These are phyloP conservation scores for Aegilops longissima DNA, from an alignment of 176 grass and related monocot genomes.

Conservation along the genomic window DNA sequence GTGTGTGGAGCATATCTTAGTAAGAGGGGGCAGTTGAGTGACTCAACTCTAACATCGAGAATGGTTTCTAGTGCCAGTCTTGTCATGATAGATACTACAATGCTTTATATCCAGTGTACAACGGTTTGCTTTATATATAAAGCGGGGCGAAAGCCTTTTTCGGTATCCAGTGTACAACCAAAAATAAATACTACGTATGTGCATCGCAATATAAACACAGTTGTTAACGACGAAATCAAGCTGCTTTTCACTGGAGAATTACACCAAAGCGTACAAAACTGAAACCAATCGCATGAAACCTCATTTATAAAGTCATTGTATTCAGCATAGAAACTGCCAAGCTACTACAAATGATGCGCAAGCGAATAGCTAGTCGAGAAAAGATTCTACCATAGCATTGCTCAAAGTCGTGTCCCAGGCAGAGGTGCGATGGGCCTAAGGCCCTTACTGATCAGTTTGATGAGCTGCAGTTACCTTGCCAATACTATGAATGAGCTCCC, in stretches of 20 bases:
- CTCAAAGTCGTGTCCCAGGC: not conserved
- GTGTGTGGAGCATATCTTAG: too few relatives aligned
- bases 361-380: not conserved
- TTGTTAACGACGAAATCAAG: not conserved
- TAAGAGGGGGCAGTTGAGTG: too few relatives aligned
- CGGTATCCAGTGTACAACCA: too few relatives aligned
- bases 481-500: not conserved
- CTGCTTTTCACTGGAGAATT: not conserved
- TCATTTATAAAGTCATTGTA: not conserved
- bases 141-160: too few relatives aligned
- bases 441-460: not conserved
- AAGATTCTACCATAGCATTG: not conserved
- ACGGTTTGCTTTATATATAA: too few relatives aligned
- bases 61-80: too few relatives aligned
- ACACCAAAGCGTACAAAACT: not conserved
- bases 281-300: not conserved
- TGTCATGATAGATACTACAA: too few relatives aligned
- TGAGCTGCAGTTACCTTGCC: not conserved
- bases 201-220: too few relatives aligned
- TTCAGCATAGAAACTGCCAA: not conserved
- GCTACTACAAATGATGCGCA: not conserved
- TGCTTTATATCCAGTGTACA: too few relatives aligned
- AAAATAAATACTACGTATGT: too few relatives aligned
- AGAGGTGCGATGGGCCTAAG: not conserved
- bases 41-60: too few relatives aligned